phyloP scores from a whole-genome alignment of 129 eudicot species.

The Artemisia argyi region DNA sequence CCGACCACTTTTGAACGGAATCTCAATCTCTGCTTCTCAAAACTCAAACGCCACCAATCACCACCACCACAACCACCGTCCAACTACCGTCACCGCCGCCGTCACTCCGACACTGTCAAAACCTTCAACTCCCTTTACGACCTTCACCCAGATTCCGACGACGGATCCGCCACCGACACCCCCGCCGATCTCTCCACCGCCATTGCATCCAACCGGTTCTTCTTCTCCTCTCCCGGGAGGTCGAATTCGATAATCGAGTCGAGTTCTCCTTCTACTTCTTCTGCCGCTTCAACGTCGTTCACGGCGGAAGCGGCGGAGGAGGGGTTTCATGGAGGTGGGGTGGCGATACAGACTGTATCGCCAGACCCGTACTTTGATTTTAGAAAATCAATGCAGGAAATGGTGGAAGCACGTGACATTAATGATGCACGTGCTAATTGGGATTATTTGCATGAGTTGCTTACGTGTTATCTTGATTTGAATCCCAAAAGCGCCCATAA shows the following conservation, averaged over 20 bases:
- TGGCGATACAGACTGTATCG: constrained; percentile 69
- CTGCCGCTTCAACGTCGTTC: constrained; percentile 45
- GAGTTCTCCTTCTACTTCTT: constrained; percentile 39
- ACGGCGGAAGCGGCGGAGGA: constrained; percentile 24
- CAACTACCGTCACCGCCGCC: constrained; percentile 34
- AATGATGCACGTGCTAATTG: constrained; percentile 58
- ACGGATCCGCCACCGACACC: constrained; percentile 26
- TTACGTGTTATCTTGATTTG: constrained; percentile 68
- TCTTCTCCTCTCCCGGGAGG: constrained; percentile 89
- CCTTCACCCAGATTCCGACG: constrained; percentile 26
- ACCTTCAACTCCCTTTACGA: constrained; percentile 87
- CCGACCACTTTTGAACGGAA: constrained; percentile 51
- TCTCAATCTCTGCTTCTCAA: constrained; percentile 71
- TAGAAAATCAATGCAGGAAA: constrained; percentile 94
- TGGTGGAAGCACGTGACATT: constrained; percentile 93
- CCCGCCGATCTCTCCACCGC: constrained; percentile 68
- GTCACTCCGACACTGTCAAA: constrained; percentile 41
- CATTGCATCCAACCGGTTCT: constrained; percentile 77
- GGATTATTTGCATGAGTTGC: constrained; percentile 88
- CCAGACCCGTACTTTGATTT: constrained; percentile 88
- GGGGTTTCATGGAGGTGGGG: constrained; percentile 38
- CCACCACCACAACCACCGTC: constrained; percentile 36
- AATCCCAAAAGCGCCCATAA: constrained; percentile 90
- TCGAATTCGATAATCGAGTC: constrained; percentile 92
- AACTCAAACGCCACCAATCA: constrained; percentile 44